Conservation (phyloP, 768 basidiomycete species). For the Hirschioporus abietinus region DNA sequence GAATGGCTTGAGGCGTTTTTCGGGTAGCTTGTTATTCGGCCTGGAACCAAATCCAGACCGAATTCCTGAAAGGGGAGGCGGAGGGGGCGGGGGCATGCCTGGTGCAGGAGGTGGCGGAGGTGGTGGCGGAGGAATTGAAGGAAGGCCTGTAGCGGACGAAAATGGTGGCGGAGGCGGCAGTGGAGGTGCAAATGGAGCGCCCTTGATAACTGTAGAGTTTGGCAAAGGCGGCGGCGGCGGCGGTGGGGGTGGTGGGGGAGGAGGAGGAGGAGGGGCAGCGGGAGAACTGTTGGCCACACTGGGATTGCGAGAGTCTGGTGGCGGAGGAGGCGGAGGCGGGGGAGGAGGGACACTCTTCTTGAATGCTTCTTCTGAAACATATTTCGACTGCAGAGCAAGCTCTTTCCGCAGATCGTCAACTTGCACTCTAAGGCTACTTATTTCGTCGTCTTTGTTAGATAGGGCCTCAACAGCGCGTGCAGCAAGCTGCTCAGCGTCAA, state of each 20-base stretch:
- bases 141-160: conserved; percentile 18
- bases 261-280: conserved; percentile 26
- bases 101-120: conserved; percentile 21
- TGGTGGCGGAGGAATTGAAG: conserved; percentile 34
- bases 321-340: conserved; percentile 44
- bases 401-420: conserved; percentile 42
- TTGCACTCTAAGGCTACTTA: conserved; percentile 44
- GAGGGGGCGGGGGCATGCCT: conserved; percentile 23
- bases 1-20: conserved; percentile 72
- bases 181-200: conserved; percentile 14
- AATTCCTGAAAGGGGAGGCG: conserved; percentile 22
- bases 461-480: conserved; percentile 65
- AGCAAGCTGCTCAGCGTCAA: conserved; percentile 67
- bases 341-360: conserved; percentile 63
- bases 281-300: conserved; percentile 12
- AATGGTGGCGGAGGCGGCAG: conserved; percentile 28
- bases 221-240: conserved; percentile 17
- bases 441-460: conserved; percentile 63
- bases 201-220: conserved; percentile 12
- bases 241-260: conserved; percentile 26
- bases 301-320: conserved; percentile 21
- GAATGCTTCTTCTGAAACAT: conserved; percentile 63
- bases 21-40: conserved; percentile 36
- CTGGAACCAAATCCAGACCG: conserved; percentile 23
- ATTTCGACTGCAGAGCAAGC: conserved; percentile 43